Evolutionary conservation across 164 flowering plant genomes (phyloP).

Genomic region (Macadamia integrifolia): DNA sequence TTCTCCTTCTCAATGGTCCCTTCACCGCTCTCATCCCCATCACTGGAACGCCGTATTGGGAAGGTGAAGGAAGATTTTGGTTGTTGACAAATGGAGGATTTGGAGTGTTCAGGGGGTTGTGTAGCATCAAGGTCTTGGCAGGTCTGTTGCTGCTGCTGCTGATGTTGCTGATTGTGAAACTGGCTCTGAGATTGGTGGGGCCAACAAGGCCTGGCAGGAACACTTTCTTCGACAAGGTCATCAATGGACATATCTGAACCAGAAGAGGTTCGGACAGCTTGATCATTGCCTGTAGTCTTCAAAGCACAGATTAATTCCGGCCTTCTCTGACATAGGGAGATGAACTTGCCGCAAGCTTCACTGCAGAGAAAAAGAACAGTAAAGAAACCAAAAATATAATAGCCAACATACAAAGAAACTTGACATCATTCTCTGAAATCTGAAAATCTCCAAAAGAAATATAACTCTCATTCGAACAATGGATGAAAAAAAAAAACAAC

Average conservation of each 20-base stretch:
- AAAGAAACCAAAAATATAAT: not conserved
- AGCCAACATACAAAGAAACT: no score
- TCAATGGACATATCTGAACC: slow-evolving; percentile 91
- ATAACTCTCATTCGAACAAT: no score
- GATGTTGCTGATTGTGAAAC: slow-evolving; percentile 10
- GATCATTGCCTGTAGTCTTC: slow-evolving; percentile 41
- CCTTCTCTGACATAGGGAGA: slow-evolving; percentile 60
- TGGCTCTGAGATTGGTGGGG: slow-evolving; percentile 17
- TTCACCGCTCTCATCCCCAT: slow-evolving; percentile 25
- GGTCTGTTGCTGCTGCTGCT: slow-evolving; percentile 14
- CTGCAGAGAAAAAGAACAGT: slow-evolving; percentile 30
- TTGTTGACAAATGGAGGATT: slow-evolving; percentile 29
- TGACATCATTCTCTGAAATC: no score
- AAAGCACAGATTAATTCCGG: slow-evolving; percentile 51
- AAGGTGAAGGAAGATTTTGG: slow-evolving; percentile 19
- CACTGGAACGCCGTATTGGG: slow-evolving; percentile 22
- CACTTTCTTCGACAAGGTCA: slow-evolving; percentile 39
- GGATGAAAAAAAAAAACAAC: no score
- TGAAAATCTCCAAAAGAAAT: no score
- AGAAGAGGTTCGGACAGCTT: slow-evolving; percentile 51
- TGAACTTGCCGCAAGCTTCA: slow-evolving; percentile 74
- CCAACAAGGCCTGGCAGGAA: slow-evolving; percentile 14
- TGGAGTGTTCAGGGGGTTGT: slow-evolving; percentile 13
- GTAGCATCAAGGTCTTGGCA: slow-evolving; percentile 15
- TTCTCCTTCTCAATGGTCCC: slow-evolving; percentile 15